These are phyloP conservation scores for Cercospora canescens DNA, from an alignment of 2,329 filamentous ascomycete genomes.

Conservation along the genomic window DNA sequence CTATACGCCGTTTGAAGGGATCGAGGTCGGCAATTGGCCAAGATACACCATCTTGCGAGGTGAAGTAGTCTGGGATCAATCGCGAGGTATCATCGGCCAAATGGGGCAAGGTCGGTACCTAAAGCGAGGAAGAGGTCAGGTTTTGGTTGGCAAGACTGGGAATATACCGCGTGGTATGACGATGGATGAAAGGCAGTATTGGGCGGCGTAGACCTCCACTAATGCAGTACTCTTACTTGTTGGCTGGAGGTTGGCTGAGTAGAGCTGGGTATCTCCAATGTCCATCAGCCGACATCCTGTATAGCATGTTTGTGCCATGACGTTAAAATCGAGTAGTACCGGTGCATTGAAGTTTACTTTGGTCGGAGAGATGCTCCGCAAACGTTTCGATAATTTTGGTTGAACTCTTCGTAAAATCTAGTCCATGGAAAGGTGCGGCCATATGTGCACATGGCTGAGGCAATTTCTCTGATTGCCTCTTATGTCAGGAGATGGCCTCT, in stretches of 20 bases:
- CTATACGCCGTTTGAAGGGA: slow-evolving; percentile 63
- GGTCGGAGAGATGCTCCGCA: no score
- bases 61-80: slow-evolving; percentile 58
- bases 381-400: no score
- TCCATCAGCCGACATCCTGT: no score
- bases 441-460: no score
- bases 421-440: no score
- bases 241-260: background rate
- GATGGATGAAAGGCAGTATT: slow-evolving; percentile 33
- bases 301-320: no score
- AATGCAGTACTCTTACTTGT: background rate
- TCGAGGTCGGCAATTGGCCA: slow-evolving; percentile 60
- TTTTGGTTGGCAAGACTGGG: slow-evolving; percentile 32
- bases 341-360: no score
- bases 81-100: slow-evolving; percentile 47
- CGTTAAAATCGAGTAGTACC: no score
- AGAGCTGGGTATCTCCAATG: no score
- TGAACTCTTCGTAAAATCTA: no score
- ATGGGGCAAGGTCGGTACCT: slow-evolving; percentile 38
- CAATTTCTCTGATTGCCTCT: no score
- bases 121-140: slow-evolving; percentile 39
- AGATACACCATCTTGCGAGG: slow-evolving; percentile 61
- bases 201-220: slow-evolving; percentile 14
- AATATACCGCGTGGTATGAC: slow-evolving; percentile 34
- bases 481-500: no score